Evolutionary conservation across 768 basidiomycete species (phyloP), one percentile per base, ranked within the genome.

Genomic region (Tylopilus felleus): DNA sequence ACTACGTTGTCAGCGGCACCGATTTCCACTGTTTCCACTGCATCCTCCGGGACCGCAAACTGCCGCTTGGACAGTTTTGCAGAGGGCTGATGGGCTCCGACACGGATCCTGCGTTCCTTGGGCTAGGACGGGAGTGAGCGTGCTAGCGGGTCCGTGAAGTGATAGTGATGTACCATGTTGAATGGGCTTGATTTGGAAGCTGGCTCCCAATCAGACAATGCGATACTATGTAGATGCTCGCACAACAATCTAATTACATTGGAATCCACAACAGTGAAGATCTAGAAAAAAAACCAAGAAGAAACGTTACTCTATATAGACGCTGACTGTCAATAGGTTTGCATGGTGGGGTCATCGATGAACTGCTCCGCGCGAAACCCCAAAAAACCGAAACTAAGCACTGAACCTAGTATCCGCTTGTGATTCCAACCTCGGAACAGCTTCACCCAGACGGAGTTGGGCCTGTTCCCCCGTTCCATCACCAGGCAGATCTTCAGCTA

Each of bases 11-110:
- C 46, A 19, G 68, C 68, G 36, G 67, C 66, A 38, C 79, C 82
- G 44, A 81, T 60, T 35, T 80, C 74, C 39, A 83, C 66, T 48
- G 74, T 71, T 56, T 83, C 76, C 2, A 79, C 75, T 8, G 73
- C 73, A 60, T 75, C 73, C 25, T 77, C 77, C 59, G 80, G 77
- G 12, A 76, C 72, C 2, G 80, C 78, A 54, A 81, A 81, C 46
- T 72, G 69, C 43, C 79, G 77, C 53, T 77, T 80, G 36, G 64
- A 57, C 10, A 79, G 68, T 58, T 76, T 80, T 33, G 73, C 81
- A 16, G 85, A 81, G 31, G 78, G 73, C 40, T 76, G 73, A 58
- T 87, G 86, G 2, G 63, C 71, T n/a, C 65, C 65, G 16, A 65
- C 66, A 51, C 81, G 80, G 52, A 69, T 71, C 55, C 76, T 75